Evolutionary conservation across 768 basidiomycete species (phyloP).

Genomic region (Lactifluus volemus): DNA sequence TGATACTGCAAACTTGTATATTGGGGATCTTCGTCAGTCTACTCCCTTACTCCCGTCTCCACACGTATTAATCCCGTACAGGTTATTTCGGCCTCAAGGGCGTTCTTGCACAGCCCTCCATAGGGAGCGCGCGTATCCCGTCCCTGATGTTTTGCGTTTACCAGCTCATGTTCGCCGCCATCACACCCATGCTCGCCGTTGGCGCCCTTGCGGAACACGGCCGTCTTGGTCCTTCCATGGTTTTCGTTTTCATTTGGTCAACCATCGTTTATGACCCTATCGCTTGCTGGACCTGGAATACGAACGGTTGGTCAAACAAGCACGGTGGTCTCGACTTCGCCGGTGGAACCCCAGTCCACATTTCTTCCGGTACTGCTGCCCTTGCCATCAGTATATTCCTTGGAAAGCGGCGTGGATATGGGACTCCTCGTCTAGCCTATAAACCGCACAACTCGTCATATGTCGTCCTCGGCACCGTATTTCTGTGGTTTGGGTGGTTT

Average conservation of each 20-base stretch:
- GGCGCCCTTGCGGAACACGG: slow-evolving; percentile 90
- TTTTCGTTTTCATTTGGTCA: slow-evolving; percentile 88
- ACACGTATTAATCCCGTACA: slow-evolving; percentile 24
- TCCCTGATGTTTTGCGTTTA: slow-evolving; percentile 73
- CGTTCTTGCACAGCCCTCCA: slow-evolving; percentile 68
- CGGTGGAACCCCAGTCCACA: slow-evolving; percentile 95
- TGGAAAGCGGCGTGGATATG: slow-evolving; percentile 85
- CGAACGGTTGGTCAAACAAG: slow-evolving; percentile 63
- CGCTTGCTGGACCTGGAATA: slow-evolving; percentile 95
- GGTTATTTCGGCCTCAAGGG: slow-evolving; percentile 77
- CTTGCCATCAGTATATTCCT: slow-evolving; percentile 88
- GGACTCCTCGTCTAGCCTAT: slow-evolving; percentile 84
- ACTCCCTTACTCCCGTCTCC: neutral
- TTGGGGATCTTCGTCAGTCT: slow-evolving; percentile 71
- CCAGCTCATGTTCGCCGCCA: slow-evolving; percentile 86
- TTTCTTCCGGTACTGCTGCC: slow-evolving; percentile 86
- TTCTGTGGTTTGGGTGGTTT: slow-evolving; percentile 97
- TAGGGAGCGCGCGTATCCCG: slow-evolving; percentile 64
- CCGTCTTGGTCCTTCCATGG: slow-evolving; percentile 74
- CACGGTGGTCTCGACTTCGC: slow-evolving; percentile 88
- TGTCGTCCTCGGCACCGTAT: slow-evolving; percentile 85
- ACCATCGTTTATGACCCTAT: slow-evolving; percentile 89
- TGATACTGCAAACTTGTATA: slow-evolving; percentile 61
- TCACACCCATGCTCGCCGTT: slow-evolving; percentile 85
- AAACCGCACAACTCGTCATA: slow-evolving; percentile 92